These are phyloP conservation scores for Talaromyces amestolkiae DNA, from an alignment of 2,329 filamentous ascomycete species.

Conservation along the genomic window DNA sequence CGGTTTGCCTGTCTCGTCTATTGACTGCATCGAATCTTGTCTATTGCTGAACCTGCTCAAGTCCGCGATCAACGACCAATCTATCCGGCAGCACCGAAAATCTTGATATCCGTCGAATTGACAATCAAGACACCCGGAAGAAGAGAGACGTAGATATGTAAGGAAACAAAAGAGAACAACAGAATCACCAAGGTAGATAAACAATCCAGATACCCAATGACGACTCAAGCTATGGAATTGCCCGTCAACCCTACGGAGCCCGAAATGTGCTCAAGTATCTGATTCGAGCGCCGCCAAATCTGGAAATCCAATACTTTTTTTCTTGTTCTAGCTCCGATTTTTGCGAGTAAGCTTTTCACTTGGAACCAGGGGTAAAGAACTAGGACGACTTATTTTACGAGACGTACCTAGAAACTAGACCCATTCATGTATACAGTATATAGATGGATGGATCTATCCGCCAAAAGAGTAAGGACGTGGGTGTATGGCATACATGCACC, in stretches of 20 bases:
- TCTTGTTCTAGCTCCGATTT: not conserved
- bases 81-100: not conserved
- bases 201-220: not conserved
- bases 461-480: not conserved
- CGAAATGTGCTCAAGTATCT: not conserved
- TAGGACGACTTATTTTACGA: not conserved
- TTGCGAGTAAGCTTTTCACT: conserved; percentile 7
- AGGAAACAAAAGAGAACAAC: not conserved
- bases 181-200: not conserved
- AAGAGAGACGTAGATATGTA: not conserved
- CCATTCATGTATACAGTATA: not conserved
- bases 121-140: not conserved
- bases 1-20: conserved; percentile 23
- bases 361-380: not conserved
- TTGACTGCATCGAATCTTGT: conserved; percentile 7
- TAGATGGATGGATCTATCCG: conserved; percentile 2
- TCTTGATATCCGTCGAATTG: not conserved
- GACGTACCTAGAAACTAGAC: not conserved
- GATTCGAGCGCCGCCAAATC: not conserved
- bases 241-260: not conserved
- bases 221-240: not conserved
- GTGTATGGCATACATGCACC: not conserved
- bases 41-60: conserved; percentile 15
- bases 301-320: not conserved
- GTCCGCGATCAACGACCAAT: not conserved